Percentiles rank a stretch among this genome's conserved stretches.
phyloP scores from a whole-genome alignment of 78 protist species.

The Planoprotostelium fungivorum region DNA sequence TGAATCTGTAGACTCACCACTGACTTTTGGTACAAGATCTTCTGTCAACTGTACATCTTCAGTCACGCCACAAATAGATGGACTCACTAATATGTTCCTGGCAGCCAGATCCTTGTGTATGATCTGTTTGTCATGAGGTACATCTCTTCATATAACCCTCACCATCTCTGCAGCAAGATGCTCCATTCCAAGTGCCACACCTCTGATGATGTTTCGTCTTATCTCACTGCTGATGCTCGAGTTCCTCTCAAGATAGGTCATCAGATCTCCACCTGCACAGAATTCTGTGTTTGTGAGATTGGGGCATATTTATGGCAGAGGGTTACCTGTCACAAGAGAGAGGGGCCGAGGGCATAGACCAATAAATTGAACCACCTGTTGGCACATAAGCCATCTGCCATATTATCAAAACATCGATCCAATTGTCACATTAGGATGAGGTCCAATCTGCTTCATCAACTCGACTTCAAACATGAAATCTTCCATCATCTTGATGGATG shows the following conservation, averaged over 20 bases:
- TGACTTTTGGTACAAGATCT: neutral
- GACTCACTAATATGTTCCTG: neutral
- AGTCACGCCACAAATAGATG: neutral
- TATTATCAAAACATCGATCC: too few relatives aligned
- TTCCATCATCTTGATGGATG: neutral
- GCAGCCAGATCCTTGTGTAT: neutral
- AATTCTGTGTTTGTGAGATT: neutral
- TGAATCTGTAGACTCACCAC: neutral
- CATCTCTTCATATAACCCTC: neutral
- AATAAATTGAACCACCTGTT: neutral
- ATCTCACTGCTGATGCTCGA: neutral
- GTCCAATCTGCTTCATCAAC: neutral
- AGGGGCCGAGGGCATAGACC: neutral
- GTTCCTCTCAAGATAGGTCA: neutral
- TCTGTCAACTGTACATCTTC: neutral
- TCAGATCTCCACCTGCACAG: neutral
- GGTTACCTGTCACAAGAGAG: neutral
- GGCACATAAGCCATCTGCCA: neutral
- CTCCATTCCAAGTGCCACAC: neutral
- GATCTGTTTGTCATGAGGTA: neutral
- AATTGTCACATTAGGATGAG: neutral
- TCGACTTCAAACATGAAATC: neutral
- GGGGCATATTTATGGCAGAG: neutral
- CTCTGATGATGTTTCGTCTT: neutral
- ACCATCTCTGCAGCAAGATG: neutral